These are phyloP conservation scores for Parafenestella ontariensis DNA, from an alignment of 2,329 filamentous ascomycete species.

Conservation along the genomic window DNA sequence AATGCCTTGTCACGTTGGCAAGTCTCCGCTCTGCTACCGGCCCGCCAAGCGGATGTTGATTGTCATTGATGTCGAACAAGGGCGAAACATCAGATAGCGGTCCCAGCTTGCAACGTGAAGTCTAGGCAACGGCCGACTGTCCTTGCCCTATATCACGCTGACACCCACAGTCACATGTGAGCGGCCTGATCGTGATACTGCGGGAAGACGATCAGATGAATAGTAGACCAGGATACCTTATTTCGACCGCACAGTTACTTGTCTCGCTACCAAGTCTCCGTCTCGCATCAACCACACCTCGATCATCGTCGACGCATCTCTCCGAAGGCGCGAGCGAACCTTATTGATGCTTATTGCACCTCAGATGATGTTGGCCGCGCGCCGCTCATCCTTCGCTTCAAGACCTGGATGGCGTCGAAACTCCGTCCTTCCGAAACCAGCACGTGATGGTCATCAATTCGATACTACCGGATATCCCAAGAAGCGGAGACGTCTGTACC, in stretches of 20 bases:
- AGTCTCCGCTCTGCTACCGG: constrained; percentile 17
- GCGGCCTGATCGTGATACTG: constrained; percentile 16
- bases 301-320: constrained; percentile 2
- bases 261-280: constrained; percentile 4
- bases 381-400: background rate
- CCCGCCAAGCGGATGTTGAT: constrained; percentile 32
- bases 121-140: constrained; percentile 5
- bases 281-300: background rate
- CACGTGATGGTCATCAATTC: constrained; percentile 3
- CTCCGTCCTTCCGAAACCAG: constrained; percentile 1
- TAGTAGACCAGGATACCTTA: constrained; percentile 18
- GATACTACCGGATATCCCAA: background rate
- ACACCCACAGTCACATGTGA: constrained; percentile 19
- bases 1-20: constrained; percentile 32
- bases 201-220: constrained; percentile 15
- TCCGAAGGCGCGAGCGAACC: constrained; percentile 1
- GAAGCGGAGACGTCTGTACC: background rate
- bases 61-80: constrained; percentile 5
- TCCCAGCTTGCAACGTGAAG: constrained; percentile 5
- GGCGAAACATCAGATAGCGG: background rate
- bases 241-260: constrained; percentile 16
- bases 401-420: background rate
- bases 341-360: background rate
- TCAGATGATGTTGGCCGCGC: background rate
- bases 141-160: constrained; percentile 9